Evolutionary conservation across 2,329 filamentous ascomycete genomes (phyloP), one percentile per base, ranked within the genome.

Genomic region (Metarhizium robertsii): DNA sequence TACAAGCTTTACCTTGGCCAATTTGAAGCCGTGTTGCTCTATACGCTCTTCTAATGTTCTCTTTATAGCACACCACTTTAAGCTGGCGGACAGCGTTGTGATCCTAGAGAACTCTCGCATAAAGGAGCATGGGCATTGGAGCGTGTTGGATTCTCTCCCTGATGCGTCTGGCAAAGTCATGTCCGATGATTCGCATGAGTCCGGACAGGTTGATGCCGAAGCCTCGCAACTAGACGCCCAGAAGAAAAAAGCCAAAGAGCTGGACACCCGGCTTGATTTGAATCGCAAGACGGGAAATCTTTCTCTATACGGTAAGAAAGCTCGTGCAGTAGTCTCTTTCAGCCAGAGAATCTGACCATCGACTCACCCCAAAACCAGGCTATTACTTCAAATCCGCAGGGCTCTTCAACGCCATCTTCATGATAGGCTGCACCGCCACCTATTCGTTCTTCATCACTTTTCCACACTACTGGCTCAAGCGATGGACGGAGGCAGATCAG

Each of bases 391-490:
- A 18, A 6, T 45, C 16, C n/a, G 6, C n/a, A 7, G 42, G 16
- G 11, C 6, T n/a, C 16, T 45, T 6, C 6, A 45, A n/a, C 16
- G 6, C n/a, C 11, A 6, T 34, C 3, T 25, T 53, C n/a, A n/a
- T 56, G 13, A 16, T 51, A 18, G 51, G 18, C 6, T 43, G 55
- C 50, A 65, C 61, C 1, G 63, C 61, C 1, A 53, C 46, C 0
- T 69, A 63, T 53, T 62, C 67, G 1, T 65, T 72, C 54, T 73
- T 69, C 54, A 62, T 68, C 13, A 69, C 64, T 0, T 56, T 71
- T 16, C 65, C 71, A 1, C 67, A 67, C 20, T 70, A 69, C 47
- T 75, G 71, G 71, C 54, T 75, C 0, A 68, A 71, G 49, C 59
- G 65, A 50, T 75, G 72, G 72, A 73, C 70, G 0, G 66, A 71